These are phyloP conservation scores for Paxillus involutus DNA, from an alignment of 768 basidiomycete species.

Conservation along the genomic window DNA sequence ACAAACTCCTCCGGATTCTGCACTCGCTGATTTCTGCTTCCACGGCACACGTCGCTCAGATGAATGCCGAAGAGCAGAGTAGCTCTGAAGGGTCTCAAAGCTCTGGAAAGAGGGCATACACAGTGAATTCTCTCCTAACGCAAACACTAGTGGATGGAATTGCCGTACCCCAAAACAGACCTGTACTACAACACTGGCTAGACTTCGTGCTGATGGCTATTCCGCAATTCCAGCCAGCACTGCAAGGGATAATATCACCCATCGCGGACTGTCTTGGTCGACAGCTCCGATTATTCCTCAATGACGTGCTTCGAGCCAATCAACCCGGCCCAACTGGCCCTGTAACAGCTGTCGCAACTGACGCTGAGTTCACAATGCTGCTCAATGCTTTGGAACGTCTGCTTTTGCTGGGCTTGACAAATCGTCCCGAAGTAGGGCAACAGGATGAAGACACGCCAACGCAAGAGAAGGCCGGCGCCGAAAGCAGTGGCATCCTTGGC, in stretches of 20 bases:
- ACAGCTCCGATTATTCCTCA: conserved; percentile 59
- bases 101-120: conserved; percentile 35
- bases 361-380: conserved; percentile 83
- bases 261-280: conserved; percentile 78
- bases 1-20: conserved; percentile 88
- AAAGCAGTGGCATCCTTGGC: conserved; percentile 73
- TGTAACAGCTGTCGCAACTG: conserved; percentile 55
- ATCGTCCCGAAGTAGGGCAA: conserved; percentile 46
- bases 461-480: conserved; percentile 52
- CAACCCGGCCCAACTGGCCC: conserved; percentile 39
- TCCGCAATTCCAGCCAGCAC: conserved; percentile 75
- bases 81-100: conserved; percentile 36
- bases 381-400: conserved; percentile 84
- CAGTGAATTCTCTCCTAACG: conserved; percentile 69
- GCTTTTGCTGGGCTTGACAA: conserved; percentile 68
- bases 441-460: conserved; percentile 56
- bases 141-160: conserved; percentile 85
- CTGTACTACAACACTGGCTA: conserved; percentile 92
- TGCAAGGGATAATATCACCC: conserved; percentile 66
- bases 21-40: conserved; percentile 81
- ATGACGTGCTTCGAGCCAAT: conserved; percentile 52
- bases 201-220: conserved; percentile 93
- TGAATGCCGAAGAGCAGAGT: conserved; percentile 33
- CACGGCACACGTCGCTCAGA: conserved; percentile 32
- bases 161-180: conserved; percentile 61